These are phyloP conservation scores for Setaria viridis DNA, from an alignment of 202 grass and related monocot species.

Conservation along the genomic window DNA sequence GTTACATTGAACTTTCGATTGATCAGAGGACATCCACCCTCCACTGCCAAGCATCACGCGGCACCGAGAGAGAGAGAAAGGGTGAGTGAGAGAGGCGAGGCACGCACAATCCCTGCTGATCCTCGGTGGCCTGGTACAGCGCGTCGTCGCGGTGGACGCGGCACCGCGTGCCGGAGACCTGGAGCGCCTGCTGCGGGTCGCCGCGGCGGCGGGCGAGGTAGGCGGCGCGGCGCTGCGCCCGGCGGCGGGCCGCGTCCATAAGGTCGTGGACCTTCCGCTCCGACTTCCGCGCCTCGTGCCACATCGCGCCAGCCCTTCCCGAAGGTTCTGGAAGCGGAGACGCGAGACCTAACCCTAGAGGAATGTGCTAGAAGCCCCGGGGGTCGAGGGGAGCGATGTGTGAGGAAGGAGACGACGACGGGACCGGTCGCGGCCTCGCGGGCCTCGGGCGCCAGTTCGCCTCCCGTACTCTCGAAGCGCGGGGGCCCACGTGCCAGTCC, in stretches of 20 bases:
- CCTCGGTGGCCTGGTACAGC: slow-evolving; percentile 92
- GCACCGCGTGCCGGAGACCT: slow-evolving; percentile 72
- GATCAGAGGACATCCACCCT: not conserved
- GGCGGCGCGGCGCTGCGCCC: slow-evolving; percentile 76
- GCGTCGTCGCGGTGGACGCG: slow-evolving; percentile 83
- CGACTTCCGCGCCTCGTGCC: slow-evolving; percentile 92
- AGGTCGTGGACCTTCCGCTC: slow-evolving; percentile 93
- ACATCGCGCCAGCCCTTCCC: slow-evolving; percentile 57
- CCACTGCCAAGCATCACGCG: not conserved
- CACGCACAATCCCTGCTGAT: slow-evolving; percentile 89
- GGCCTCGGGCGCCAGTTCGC: not conserved
- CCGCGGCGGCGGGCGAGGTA: slow-evolving; percentile 87
- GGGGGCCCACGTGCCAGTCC: not conserved
- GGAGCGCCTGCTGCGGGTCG: slow-evolving; percentile 81
- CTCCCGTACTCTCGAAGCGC: not conserved
- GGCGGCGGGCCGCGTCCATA: slow-evolving; percentile 86
- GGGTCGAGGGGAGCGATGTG: not conserved
- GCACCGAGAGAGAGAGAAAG: not conserved
- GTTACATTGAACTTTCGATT: not conserved
- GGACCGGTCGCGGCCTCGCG: too few species aligned
- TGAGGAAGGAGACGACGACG: not conserved
- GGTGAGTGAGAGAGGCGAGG: not conserved
- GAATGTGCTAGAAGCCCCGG: slow-evolving; percentile 1
- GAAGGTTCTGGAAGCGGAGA: slow-evolving; percentile 28
- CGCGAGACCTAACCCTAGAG: slow-evolving; percentile 45